Percentiles rank a stretch among this genome's conserved stretches.
Conservation (phyloP, 345 rosid species). For the Geranium rotundifolium region DNA sequence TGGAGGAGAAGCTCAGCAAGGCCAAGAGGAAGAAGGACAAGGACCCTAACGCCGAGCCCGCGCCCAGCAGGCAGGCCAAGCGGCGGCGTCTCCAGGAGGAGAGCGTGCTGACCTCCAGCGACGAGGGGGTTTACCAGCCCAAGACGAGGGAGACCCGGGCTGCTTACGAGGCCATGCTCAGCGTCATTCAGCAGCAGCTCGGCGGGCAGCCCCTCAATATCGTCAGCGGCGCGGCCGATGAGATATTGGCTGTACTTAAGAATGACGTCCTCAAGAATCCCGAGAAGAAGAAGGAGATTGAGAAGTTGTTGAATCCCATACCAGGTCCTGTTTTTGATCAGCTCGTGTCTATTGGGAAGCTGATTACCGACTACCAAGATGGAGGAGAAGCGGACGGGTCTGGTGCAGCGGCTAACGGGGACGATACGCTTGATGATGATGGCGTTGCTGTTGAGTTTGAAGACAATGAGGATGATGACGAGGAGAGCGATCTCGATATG, state of each 20-base stretch:
- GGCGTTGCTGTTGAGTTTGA: conserved; percentile 95
- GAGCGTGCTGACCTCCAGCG: conserved; percentile 61
- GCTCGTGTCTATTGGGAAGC: conserved; percentile 64
- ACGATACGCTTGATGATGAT: conserved; percentile 75
- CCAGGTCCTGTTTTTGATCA: conserved; percentile 44
- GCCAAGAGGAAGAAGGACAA: conserved; percentile 80
- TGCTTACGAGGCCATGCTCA: conserved; percentile 85
- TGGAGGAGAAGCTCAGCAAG: conserved; percentile 81
- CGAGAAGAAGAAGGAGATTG: conserved; percentile 79
- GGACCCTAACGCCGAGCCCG: conserved; percentile 37
- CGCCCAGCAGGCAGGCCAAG: conserved; percentile 48
- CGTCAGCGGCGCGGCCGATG: conserved; percentile 82
- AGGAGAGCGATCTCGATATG: conserved; percentile 84
- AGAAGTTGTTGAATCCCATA: conserved; percentile 57
- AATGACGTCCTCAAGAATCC: conserved; percentile 46
- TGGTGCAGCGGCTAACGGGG: conserved; percentile 40
- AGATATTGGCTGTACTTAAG: conserved; percentile 84
- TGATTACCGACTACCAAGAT: conserved; percentile 78
- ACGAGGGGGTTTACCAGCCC: conserved; percentile 90
- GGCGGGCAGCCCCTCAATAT: conserved; percentile 85
- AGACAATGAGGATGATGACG: conserved; percentile 81
- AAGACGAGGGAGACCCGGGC: conserved; percentile 86
- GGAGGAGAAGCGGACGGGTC: conserved; percentile 39
- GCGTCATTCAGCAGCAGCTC: conserved; percentile 76
- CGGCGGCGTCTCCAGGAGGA: conserved; percentile 64